A percentile compares a stretch with the other conserved stretches of the same genome.
Conservation (phyloP, 768 basidiomycete species). For the Naganishia vaughanmartiniae region DNA sequence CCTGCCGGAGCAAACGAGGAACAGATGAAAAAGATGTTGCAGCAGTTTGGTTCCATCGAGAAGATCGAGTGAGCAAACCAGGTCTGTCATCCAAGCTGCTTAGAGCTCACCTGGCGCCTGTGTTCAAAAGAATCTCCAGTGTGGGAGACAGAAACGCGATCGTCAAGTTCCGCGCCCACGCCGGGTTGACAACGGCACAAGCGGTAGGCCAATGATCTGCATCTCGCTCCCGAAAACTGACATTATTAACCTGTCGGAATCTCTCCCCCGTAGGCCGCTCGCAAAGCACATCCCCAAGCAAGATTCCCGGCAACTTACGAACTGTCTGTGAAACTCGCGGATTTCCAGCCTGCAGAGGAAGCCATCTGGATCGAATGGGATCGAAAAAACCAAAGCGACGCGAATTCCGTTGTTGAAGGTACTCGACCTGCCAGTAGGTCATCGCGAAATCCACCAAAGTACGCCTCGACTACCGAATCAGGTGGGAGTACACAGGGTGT, state of each 20-base stretch:
- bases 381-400: not conserved
- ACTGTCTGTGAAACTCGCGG: not conserved
- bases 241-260: too few relatives aligned
- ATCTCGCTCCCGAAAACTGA: not conserved
- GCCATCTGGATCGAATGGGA: slow-evolving; percentile 10
- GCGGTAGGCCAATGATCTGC: not conserved
- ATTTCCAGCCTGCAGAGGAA: not conserved
- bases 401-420: too few relatives aligned
- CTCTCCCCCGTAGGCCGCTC: not conserved
- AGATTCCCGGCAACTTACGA: not conserved
- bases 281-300: too few relatives aligned
- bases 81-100: not conserved
- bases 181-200: not conserved
- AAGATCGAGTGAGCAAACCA: not conserved
- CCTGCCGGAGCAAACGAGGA: not conserved
- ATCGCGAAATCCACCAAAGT: not conserved
- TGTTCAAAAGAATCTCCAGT: not conserved
- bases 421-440: too few relatives aligned
- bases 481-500: not conserved
- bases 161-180: not conserved
- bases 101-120: not conserved
- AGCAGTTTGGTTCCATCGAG: slow-evolving; percentile 3
- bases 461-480: not conserved
- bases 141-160: not conserved
- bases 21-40: not conserved